Base-by-base conservation (phyloP, 176 grass and related monocot species). In the Avena sativa region DNA sequence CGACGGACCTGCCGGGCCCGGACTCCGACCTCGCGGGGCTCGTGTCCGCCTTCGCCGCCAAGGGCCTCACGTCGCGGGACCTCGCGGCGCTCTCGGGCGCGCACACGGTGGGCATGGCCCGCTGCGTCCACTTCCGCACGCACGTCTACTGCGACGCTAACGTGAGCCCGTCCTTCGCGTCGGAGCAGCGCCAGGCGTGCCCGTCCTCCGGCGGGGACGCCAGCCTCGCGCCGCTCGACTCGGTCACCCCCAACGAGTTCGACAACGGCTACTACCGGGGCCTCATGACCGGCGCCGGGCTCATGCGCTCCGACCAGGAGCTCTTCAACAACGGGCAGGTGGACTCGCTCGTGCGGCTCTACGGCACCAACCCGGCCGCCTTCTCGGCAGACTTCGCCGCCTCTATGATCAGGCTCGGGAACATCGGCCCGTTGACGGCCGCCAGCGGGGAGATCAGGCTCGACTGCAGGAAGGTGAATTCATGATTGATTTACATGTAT, bases 271-370 rank as follows among this genome's bases (percentile, higher is more conserved):
- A 89, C 88, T 98, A 91, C 86, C 88, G 52, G 15, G 86, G 87
- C 77, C 85, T 98, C 11, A 80, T 95, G 25, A 43, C 72, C 53
- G 84, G 83, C 64, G 82, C 79, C 14, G 95, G 89, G 3, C 87
- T 98, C 66, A 81, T 98, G 20, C 95, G 92, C 84, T 98, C 95
- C 1, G 95, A 98, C 76, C 95, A 98, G 89, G 86, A 89, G 81
- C 90, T 98, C 32, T 98, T 93, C 88, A 95, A 89, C 86, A 92
- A 92, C 79, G 91, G 89, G 0, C 36, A 89, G 2, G 69, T 89
- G 9, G 93, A 98, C 58, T 17, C 49, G 9, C 70, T 95, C 5
- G 95, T 93, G 34, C 47, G 86, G 3, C 78, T 77, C 1, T 98
- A 98, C 80, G 88, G 95, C 76, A 8, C 76, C 16, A 95, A 95